Evolutionary conservation across 345 rosid genomes (phyloP), one percentile per base, ranked within the genome.

Genomic region (Punica granatum): DNA sequence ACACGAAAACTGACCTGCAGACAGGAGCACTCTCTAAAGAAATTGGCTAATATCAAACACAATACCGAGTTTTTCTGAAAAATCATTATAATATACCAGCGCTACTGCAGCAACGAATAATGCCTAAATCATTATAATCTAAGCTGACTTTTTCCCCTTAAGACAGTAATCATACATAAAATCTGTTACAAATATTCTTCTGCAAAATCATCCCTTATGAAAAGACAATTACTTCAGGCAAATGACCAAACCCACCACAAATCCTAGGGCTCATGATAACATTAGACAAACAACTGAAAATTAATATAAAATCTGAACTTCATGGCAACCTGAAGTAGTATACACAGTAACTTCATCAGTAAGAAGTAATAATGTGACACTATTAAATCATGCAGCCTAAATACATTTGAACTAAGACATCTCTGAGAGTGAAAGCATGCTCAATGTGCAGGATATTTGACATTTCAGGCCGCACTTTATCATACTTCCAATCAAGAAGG

Each of bases 1-100:
- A 94, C 99, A 70, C 96, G 89, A 76, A 80, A 94, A 82, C 86
- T 88, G 78, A 91, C 97, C 99, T 94, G 88, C 51, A 59, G 75
- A 69, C 53, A 76, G 43, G 73, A 66, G 66, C 12, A 28, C 10
- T 63, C 28, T 39, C 46, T 63, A 39, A 63, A 42, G 21, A 10
- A 63, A 26, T 34, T 34, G 43, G 66, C 15, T 23, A 25, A 25
- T n/a, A 37, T 62, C 26, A 62, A 39, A 35, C 28, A 23, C 9
- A 11, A 51, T 6, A 33, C 9, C 7, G 15, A 60, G 63, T 43
- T 3, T 39, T 8, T 62, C 26, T 13, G 4, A 62, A 32, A 19
- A 60, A 33, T 13, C 43, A 18, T 25, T 62, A 21, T 23, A 16
- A 33, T 18, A 62, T 7, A 21, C n/a, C n/a, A n/a, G n/a, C n/a